Percentiles rank a stretch among this genome's conserved stretches.
Conservation (phyloP, 176 grass and related monocot species). For the Lolium rigidum region DNA sequence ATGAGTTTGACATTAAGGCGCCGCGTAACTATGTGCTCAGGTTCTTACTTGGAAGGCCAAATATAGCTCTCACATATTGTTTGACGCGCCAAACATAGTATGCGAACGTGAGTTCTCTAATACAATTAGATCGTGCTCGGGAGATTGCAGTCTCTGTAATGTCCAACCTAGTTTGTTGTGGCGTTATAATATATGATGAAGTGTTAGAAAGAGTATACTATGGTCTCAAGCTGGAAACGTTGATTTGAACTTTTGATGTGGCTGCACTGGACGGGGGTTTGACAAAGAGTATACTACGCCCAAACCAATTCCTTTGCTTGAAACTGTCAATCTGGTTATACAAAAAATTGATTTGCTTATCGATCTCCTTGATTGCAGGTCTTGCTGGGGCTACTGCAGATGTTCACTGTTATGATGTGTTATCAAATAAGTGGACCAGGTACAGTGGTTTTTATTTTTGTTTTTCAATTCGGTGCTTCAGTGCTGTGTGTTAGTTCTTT, state of each 20-base stretch:
- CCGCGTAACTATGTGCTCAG: not conserved
- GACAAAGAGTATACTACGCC: too few relatives aligned
- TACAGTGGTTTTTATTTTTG: constrained; percentile 32
- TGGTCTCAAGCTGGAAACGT: too few relatives aligned
- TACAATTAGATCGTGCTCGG: not conserved
- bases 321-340: not conserved
- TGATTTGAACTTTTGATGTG: too few relatives aligned
- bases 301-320: not conserved
- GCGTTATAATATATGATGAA: not conserved
- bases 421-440: constrained; percentile 98
- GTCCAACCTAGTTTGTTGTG: not conserved
- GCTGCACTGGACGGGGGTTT: too few relatives aligned
- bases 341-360: constrained; percentile 21
- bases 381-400: constrained; percentile 93
- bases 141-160: constrained; percentile 10
- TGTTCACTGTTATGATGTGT: constrained; percentile 90
- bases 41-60: constrained; percentile 26
- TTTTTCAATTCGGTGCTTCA: constrained; percentile 15
- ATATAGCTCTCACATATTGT: constrained; percentile 19
- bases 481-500: constrained; percentile 8
- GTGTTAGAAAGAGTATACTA: not conserved
- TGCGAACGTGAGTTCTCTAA: not conserved
- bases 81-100: constrained; percentile 23
- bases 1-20: not conserved
- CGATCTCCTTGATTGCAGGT: constrained; percentile 62